Conservation (phyloP, 371 early-diverging fungal species). For the Chytridiales sp. region DNA sequence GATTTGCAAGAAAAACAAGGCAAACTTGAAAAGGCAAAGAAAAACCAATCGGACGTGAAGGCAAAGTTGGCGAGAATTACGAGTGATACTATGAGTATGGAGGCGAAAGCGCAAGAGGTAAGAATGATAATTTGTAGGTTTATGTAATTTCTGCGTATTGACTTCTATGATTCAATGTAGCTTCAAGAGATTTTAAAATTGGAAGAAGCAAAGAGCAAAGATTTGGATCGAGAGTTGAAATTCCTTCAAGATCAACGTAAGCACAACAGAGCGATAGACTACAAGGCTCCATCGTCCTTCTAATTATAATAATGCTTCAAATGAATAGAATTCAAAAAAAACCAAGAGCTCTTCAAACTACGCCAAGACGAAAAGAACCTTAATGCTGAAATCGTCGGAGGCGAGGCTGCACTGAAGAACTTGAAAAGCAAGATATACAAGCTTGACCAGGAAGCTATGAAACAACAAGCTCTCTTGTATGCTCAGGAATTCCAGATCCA, state of each 20-base stretch:
- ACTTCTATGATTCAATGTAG: constrained; percentile 19
- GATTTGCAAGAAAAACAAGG: constrained; percentile 37
- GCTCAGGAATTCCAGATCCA: constrained; percentile 59
- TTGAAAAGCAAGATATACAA: constrained; percentile 44
- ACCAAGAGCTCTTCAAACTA: constrained; percentile 50
- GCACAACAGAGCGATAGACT: neutral
- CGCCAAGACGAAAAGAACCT: constrained; percentile 52
- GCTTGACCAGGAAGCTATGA: constrained; percentile 54
- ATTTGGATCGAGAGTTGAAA: constrained; percentile 52
- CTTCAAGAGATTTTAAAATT: constrained; percentile 47
- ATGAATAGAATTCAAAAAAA: constrained; percentile 48
- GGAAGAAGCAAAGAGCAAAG: constrained; percentile 49
- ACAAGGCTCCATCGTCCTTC: neutral
- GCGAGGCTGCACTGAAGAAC: constrained; percentile 49
- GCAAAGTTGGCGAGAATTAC: constrained; percentile 34
- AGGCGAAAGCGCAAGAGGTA: constrained; percentile 49
- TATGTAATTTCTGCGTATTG: neutral
- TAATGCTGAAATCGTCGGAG: constrained; percentile 48
- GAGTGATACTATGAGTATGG: constrained; percentile 47
- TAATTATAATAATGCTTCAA: neutral
- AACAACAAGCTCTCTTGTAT: constrained; percentile 55
- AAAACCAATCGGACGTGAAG: constrained; percentile 25
- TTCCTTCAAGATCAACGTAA: constrained; percentile 48
- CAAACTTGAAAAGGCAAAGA: constrained; percentile 34
- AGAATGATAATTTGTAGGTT: neutral